Conservation (phyloP, 345 rosid species). For the Brassica carinata region DNA sequence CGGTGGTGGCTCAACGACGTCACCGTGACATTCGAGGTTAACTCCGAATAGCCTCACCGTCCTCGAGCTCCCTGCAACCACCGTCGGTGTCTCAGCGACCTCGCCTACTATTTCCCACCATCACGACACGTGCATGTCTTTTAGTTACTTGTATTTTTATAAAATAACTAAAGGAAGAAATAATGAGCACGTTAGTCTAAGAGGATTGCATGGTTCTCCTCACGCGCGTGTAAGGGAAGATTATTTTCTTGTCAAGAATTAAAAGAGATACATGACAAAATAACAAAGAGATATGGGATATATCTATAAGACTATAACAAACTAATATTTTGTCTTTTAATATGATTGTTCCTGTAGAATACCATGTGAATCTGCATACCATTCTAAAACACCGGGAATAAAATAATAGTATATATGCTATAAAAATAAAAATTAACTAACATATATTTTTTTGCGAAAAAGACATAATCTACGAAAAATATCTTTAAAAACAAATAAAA, state of each 20-base stretch:
- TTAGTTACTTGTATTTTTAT: background rate
- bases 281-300: background rate
- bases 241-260: slow-evolving; percentile 18
- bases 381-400: background rate
- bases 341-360: background rate
- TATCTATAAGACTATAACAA: background rate
- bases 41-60: slow-evolving; percentile 87
- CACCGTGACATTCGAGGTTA: slow-evolving; percentile 72
- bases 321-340: slow-evolving; percentile 1
- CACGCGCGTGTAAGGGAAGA: slow-evolving; percentile 36
- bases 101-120: slow-evolving; percentile 38
- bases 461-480: background rate
- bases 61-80: slow-evolving; percentile 57
- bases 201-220: slow-evolving; percentile 35
- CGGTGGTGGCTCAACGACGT: slow-evolving; percentile 37
- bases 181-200: slow-evolving; percentile 41
- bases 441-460: background rate
- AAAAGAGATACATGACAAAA: slow-evolving; percentile 2
- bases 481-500: background rate
- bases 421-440: background rate
- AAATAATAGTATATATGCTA: background rate
- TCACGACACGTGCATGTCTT: slow-evolving; percentile 37
- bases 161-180: slow-evolving; percentile 6
- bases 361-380: background rate
- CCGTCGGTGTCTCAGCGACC: slow-evolving; percentile 36